Conservation (phyloP, 2,329 filamentous ascomycete species). For the Paecilomyces formosus region DNA sequence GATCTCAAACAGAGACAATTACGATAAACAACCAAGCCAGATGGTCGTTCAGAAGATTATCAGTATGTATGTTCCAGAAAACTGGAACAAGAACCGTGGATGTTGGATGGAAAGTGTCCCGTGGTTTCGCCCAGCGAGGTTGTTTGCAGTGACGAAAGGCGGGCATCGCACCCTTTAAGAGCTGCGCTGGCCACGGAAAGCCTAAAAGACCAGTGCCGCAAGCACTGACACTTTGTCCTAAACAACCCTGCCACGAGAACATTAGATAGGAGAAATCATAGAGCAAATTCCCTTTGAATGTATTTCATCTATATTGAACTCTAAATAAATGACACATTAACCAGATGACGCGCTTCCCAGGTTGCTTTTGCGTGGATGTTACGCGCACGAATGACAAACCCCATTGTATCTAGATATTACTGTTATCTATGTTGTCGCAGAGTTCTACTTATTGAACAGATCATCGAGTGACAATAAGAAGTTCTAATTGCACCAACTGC, state of each 20-base stretch:
- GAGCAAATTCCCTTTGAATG: neutral
- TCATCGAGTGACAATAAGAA: neutral
- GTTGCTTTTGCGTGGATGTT: neutral
- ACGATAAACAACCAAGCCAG: neutral
- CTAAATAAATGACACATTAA: neutral
- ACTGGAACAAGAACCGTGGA: neutral
- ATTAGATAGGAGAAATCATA: neutral
- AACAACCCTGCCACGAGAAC: neutral
- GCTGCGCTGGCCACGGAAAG: slow-evolving; percentile 10
- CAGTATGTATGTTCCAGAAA: neutral
- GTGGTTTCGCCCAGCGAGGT: neutral
- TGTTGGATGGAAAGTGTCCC: neutral
- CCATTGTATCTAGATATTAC: neutral
- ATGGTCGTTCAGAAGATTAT: neutral
- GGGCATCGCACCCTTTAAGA: neutral
- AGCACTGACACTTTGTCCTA: neutral
- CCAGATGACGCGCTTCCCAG: neutral
- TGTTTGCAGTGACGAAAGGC: neutral
- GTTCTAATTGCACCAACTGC: neutral
- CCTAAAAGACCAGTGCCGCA: slow-evolving; percentile 17
- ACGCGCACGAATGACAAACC: neutral
- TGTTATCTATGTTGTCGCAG: neutral
- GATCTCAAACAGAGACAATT: neutral
- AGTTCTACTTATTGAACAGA: neutral
- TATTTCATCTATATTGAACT: neutral